These are phyloP conservation scores for Paradendryphiella salina DNA, from an alignment of 2,329 filamentous ascomycete species.

Conservation along the genomic window DNA sequence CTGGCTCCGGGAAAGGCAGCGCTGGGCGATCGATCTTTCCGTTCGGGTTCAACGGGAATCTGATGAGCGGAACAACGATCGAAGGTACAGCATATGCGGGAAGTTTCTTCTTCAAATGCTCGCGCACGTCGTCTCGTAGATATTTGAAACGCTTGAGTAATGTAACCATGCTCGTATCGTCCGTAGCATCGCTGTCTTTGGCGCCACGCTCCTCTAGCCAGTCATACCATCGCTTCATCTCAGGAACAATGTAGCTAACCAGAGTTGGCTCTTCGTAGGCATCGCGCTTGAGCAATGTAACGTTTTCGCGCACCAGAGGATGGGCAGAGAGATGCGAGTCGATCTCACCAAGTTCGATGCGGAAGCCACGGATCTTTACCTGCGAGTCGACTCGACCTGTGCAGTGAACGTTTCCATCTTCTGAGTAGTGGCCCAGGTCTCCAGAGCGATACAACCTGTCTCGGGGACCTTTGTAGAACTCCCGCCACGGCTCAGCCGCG, in stretches of 20 bases:
- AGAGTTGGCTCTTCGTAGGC: conserved; percentile 82
- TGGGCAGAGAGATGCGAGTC: conserved; percentile 78
- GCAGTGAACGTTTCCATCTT: conserved; percentile 72
- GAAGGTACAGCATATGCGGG: conserved; percentile 76
- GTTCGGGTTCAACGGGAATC: conserved; percentile 66
- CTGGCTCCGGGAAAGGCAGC: conserved; percentile 78
- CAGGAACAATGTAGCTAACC: conserved; percentile 88
- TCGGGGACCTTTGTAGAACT: conserved; percentile 76
- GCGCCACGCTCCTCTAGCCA: conserved; percentile 60
- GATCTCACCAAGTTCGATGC: conserved; percentile 93
- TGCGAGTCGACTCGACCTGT: conserved; percentile 83
- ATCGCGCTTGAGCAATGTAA: conserved; percentile 82
- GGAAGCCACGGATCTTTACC: conserved; percentile 94
- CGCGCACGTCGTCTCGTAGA: conserved; percentile 63
- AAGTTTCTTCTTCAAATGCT: conserved; percentile 71
- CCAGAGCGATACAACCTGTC: conserved; percentile 88
- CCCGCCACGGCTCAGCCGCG: conserved; percentile 71
- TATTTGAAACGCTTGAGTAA: conserved; percentile 64
- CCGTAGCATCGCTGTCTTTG: conserved; percentile 45
- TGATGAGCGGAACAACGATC: conserved; percentile 71
- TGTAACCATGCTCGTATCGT: conserved; percentile 57
- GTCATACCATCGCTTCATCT: conserved; percentile 71
- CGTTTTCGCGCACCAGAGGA: conserved; percentile 77
- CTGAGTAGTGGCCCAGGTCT: conserved; percentile 76
- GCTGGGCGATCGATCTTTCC: conserved; percentile 78